Evolutionary conservation across 23 red algal genomes (phyloP).

Genomic region (Pyropia yezoensis): DNA sequence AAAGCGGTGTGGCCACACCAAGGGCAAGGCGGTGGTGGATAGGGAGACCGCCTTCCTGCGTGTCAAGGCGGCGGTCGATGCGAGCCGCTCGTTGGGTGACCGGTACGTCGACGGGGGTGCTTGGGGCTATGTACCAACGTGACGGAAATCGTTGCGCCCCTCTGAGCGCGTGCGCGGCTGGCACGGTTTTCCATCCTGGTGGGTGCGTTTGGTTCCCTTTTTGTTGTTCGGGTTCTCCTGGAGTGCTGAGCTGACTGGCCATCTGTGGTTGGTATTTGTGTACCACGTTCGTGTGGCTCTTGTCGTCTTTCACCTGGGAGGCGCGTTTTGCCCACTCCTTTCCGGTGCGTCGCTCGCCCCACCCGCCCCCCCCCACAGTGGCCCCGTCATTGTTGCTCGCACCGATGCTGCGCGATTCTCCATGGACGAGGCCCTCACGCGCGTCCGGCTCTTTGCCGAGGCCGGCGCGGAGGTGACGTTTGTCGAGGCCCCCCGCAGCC

Average conservation of each 20-base stretch:
- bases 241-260: too few species aligned
- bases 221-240: too few species aligned
- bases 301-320: too few species aligned
- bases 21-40: conserved; percentile 81
- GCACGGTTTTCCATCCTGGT: too few species aligned
- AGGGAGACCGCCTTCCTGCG: conserved; percentile 65
- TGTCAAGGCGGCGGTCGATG: conserved; percentile 82
- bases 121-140: too few species aligned
- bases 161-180: too few species aligned
- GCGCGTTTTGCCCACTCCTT: too few species aligned
- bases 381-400: conserved; percentile 57
- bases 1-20: conserved; percentile 94
- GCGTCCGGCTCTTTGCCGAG: conserved; percentile 53
- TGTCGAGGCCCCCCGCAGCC: conserved; percentile 73
- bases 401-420: conserved; percentile 50
- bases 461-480: conserved; percentile 84
- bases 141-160: too few species aligned
- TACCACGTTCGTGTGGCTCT: too few species aligned
- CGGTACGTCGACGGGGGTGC: not conserved
- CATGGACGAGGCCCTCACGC: conserved; percentile 77
- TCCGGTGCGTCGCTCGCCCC: too few species aligned
- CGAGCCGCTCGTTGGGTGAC: conserved; percentile 31
- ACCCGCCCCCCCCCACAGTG: conserved; percentile 7
- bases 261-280: too few species aligned
- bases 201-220: too few species aligned